A percentile compares a stretch with the other conserved stretches of the same genome.
Evolutionary conservation across 371 early-diverging fungal species (phyloP).

Genomic region (Apophysomyces sp.): DNA sequence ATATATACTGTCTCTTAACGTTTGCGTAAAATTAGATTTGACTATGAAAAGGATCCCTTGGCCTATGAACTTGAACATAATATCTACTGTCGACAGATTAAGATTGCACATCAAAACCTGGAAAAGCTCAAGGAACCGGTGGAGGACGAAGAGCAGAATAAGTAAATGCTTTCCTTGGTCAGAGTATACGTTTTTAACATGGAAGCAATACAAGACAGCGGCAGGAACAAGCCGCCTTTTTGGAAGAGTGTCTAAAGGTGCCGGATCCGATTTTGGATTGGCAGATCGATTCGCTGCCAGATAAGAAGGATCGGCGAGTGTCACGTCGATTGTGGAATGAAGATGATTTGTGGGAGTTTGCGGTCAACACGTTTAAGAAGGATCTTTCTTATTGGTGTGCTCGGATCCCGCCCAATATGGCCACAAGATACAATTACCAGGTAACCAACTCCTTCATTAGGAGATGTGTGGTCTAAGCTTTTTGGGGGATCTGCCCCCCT

Average conservation of each 20-base stretch:
- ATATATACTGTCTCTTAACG: not conserved
- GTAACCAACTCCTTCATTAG: not conserved
- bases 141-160: slow-evolving; percentile 6
- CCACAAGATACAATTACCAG: slow-evolving; percentile 1
- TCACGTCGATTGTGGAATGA: slow-evolving; percentile 12
- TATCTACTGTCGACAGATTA: slow-evolving; percentile 22
- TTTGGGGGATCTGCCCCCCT: too few relatives aligned
- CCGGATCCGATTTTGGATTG: slow-evolving; percentile 16
- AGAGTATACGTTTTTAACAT: not conserved
- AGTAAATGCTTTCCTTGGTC: not conserved
- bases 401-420: slow-evolving; percentile 31
- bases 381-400: slow-evolving; percentile 31
- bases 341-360: slow-evolving; percentile 25
- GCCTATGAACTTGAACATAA: slow-evolving; percentile 30
- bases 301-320: slow-evolving; percentile 7
- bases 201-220: slow-evolving; percentile 5
- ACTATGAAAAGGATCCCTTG: slow-evolving; percentile 14
- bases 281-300: slow-evolving; percentile 28
- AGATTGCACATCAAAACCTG: slow-evolving; percentile 18
- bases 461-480: too few relatives aligned
- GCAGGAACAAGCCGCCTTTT: slow-evolving; percentile 12
- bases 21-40: slow-evolving; percentile 7
- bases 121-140: slow-evolving; percentile 7
- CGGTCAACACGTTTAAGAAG: slow-evolving; percentile 17
- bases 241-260: slow-evolving; percentile 15